Base-by-base conservation (phyloP, 2,329 filamentous ascomycete species). In the Penicillium freii region DNA sequence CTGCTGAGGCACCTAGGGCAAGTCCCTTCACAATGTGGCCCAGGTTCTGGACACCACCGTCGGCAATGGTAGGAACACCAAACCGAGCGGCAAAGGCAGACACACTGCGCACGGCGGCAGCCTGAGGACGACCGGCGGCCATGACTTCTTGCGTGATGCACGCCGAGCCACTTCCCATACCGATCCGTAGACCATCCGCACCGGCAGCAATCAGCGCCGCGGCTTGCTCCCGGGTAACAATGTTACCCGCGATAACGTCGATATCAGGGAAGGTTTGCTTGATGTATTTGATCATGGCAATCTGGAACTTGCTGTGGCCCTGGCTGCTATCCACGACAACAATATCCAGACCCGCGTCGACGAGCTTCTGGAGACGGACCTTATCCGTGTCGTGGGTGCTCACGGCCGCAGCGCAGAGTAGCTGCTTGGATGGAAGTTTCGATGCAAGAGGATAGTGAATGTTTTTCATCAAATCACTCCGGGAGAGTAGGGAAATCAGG, bases 91-190 rank as follows among this genome's bases (percentile, higher is more conserved):
- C 93, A 70, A 99, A 99, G 53, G 86, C 82, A 70, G 90, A 88
- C 67, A 99, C 94, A 67, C 88, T 90, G 82, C 90, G 92, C 58
- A 99, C 93, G 42, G 94, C 88, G 29, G 92, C 91, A 39, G 95
- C 94, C 80, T 99, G 94, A 57, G 94, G 94, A 69, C 94, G 89
- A 59, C 94, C 94, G 49, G 97, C 93, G 66, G 94, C 94, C 94
- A 99, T 99, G 73, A 99, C 95, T 80, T 99, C 95, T 79, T 99
- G 94, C 53, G 94, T 99, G 69, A 99, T 99, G 78, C 95, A 99
- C 72, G 94, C 94, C 72, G 91, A 96, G 72, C 94, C 94, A 73
- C 91, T 96, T 66, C 94, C 94, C 94, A 99, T 99, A 74, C 94
- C 94, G 72, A 99, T 99, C 73, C 94, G 91, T 66, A 99, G 86